A percentile compares a stretch with the other conserved stretches of the same genome.
phyloP scores from a whole-genome alignment of 192 early-diverging fungal genomes.

The Backusella sp. region DNA sequence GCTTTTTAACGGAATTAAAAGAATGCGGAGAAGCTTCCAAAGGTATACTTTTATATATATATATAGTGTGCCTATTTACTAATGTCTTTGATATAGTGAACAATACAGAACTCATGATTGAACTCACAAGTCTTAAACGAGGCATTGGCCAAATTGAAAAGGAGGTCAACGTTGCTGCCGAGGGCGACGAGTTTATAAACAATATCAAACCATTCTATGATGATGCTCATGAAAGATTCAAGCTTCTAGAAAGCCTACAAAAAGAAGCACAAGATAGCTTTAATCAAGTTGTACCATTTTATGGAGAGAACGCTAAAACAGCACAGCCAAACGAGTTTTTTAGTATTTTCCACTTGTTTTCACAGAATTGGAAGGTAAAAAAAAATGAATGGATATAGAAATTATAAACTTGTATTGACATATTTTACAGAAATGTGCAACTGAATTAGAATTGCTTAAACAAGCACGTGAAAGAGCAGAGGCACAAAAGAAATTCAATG shows the following conservation, averaged over 20 bases:
- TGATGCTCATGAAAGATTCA: slow-evolving; percentile 54
- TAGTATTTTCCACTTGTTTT: slow-evolving; percentile 77
- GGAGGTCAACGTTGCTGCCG: slow-evolving; percentile 37
- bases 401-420: not conserved
- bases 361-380: slow-evolving; percentile 63
- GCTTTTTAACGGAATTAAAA: slow-evolving; percentile 67
- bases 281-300: slow-evolving; percentile 62
- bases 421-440: slow-evolving; percentile 22
- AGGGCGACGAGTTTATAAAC: slow-evolving; percentile 58
- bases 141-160: slow-evolving; percentile 41
- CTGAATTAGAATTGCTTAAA: slow-evolving; percentile 8
- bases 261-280: slow-evolving; percentile 60
- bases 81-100: not conserved
- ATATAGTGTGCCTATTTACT: not conserved
- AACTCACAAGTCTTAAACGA: slow-evolving; percentile 40
- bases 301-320: slow-evolving; percentile 66
- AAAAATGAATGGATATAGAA: not conserved
- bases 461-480: slow-evolving; percentile 46
- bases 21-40: slow-evolving; percentile 68
- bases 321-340: slow-evolving; percentile 85
- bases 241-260: slow-evolving; percentile 45
- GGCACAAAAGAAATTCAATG: slow-evolving; percentile 43
- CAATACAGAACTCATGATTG: slow-evolving; percentile 35
- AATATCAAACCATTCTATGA: slow-evolving; percentile 62
- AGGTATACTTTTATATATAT: slow-evolving; percentile 35